Percentiles rank a stretch among this genome's conserved stretches.
phyloP scores from a whole-genome alignment of 169 alveolate genomes.

The Plasmodium malariae region DNA sequence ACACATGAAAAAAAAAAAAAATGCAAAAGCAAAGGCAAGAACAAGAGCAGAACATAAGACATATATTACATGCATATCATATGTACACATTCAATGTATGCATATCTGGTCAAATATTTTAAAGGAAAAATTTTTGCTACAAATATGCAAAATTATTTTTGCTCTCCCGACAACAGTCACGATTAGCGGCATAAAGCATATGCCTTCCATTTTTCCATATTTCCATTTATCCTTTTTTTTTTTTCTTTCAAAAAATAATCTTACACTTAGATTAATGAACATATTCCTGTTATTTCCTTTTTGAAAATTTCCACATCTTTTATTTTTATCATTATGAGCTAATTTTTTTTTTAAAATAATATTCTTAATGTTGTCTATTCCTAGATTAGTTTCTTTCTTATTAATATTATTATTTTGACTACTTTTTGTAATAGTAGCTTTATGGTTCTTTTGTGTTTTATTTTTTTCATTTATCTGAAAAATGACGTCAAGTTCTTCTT shows the following conservation, averaged over 20 bases:
- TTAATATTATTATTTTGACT: neutral
- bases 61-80: no score
- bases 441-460: neutral
- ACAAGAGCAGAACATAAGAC: no score
- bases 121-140: no score
- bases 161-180: no score
- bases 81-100: no score
- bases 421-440: neutral
- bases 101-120: neutral
- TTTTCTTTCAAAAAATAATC: neutral
- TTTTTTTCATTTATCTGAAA: slow-evolving; percentile 35
- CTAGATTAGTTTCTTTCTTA: neutral
- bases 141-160: no score
- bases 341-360: slow-evolving; percentile 20
- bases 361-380: slow-evolving; percentile 34
- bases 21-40: no score
- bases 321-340: neutral
- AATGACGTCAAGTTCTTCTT: slow-evolving; percentile 41
- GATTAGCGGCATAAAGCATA: no score
- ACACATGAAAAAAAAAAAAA: neutral
- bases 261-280: slow-evolving; percentile 47
- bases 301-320: neutral
- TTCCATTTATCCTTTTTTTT: neutral
- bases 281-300: slow-evolving; percentile 5
- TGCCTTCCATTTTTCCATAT: no score